Percentiles rank a stretch among this genome's conserved stretches.
Conservation (phyloP, 148 eudicot genomes). For the Rhododendron griersonianum region DNA sequence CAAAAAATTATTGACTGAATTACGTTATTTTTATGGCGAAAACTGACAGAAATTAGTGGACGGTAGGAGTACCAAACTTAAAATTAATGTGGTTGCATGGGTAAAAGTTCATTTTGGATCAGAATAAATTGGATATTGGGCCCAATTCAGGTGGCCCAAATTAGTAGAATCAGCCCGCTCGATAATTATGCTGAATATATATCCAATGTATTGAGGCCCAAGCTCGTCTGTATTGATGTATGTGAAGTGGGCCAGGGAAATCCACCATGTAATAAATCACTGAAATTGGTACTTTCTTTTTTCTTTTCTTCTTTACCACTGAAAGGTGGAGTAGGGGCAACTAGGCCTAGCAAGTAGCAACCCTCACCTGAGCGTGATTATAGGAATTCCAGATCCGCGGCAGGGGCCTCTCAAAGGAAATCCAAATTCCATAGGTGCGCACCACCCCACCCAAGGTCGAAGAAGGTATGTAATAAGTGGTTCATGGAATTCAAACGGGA, state of each 20-base stretch:
- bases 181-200: neutral
- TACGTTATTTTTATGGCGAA: neutral
- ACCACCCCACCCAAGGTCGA: too few relatives aligned
- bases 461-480: too few relatives aligned
- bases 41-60: neutral
- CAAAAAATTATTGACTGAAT: neutral
- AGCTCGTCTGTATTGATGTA: neutral
- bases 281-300: too few relatives aligned
- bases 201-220: neutral
- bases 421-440: too few relatives aligned
- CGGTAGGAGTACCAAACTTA: too few relatives aligned
- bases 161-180: neutral
- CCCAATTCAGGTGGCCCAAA: neutral
- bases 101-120: neutral
- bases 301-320: too few relatives aligned
- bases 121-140: neutral
- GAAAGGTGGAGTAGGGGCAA: too few relatives aligned
- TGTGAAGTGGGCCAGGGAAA: neutral
- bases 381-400: too few relatives aligned
- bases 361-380: too few relatives aligned
- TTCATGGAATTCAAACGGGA: too few relatives aligned
- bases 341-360: too few relatives aligned
- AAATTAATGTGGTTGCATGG: neutral
- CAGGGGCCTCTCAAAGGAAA: too few relatives aligned
- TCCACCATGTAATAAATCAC: neutral